Evolutionary conservation across 495 filamentous ascomycete species (phyloP).

Genomic region (Talaromyces thailandensis): DNA sequence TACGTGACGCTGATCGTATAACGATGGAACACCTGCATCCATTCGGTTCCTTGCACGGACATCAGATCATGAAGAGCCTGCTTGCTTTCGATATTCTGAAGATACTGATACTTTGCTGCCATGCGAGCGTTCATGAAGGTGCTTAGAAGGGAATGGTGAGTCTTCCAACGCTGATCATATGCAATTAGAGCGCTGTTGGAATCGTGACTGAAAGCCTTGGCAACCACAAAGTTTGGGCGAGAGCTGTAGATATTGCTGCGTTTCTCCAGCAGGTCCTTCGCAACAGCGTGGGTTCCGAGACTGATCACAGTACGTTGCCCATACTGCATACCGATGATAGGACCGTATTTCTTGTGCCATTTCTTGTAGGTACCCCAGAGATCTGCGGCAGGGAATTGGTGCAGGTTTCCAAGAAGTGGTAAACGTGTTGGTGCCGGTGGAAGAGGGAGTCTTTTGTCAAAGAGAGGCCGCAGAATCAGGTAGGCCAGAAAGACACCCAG

Average conservation of each 20-base stretch:
- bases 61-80: slow-evolving; percentile 19
- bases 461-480: too few species aligned
- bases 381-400: slow-evolving; percentile 9
- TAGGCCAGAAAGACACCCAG: too few species aligned
- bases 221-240: slow-evolving; percentile 17
- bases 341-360: slow-evolving; percentile 17
- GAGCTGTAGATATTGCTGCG: slow-evolving; percentile 17
- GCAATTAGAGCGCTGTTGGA: slow-evolving; percentile 15
- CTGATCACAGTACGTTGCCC: slow-evolving; percentile 8
- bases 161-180: slow-evolving; percentile 20
- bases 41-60: too few species aligned
- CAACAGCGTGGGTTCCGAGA: not conserved
- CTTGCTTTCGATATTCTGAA: slow-evolving; percentile 22
- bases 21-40: too few species aligned
- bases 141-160: slow-evolving; percentile 20
- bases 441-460: too few species aligned
- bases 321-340: slow-evolving; percentile 10
- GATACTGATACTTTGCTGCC: slow-evolving; percentile 14
- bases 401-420: slow-evolving; percentile 18
- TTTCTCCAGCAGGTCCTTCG: slow-evolving; percentile 18
- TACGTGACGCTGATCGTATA: too few species aligned
- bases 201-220: slow-evolving; percentile 10
- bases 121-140: slow-evolving; percentile 13
- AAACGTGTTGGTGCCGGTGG: not conserved
- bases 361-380: slow-evolving; percentile 6